phyloP scores from a whole-genome alignment of 176 grass and related monocot species.

The Themeda triandra region DNA sequence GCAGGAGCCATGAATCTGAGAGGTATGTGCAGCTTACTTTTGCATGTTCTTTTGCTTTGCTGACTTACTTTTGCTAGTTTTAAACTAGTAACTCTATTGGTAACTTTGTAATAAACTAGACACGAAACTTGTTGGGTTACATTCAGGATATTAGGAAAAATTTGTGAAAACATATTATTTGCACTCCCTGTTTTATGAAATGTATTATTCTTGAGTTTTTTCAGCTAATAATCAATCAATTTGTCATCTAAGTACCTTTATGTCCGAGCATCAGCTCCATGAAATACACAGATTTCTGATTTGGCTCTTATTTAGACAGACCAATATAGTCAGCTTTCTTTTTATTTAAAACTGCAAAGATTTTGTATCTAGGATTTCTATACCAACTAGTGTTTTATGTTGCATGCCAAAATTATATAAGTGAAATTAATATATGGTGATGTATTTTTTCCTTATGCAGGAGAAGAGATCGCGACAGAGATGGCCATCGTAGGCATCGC shows the following conservation, averaged over 20 bases:
- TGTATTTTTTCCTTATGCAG: constrained; percentile 32
- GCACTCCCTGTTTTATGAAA: background rate
- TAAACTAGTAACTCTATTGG: background rate
- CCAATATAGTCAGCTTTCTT: background rate
- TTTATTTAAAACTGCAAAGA: background rate
- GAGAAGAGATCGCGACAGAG: constrained; percentile 64
- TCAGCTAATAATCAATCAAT: too few species aligned
- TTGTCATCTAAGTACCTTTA: too few species aligned
- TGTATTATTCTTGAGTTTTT: background rate
- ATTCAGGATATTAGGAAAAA: background rate
- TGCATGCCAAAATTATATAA: background rate
- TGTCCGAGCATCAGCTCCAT: background rate
- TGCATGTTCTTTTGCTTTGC: background rate
- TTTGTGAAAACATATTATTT: background rate
- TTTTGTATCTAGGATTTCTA: background rate
- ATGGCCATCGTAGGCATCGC: constrained; percentile 58
- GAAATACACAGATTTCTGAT: too few species aligned
- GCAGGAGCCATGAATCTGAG: constrained; percentile 48
- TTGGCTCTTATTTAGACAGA: background rate
- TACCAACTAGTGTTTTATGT: background rate
- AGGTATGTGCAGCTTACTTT: constrained; percentile 27
- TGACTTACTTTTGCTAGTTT: background rate
- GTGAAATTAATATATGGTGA: background rate
- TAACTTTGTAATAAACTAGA: background rate
- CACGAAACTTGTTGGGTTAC: background rate